Percentiles rank a stretch among this genome's conserved stretches.
Evolutionary conservation across 371 early-diverging fungal genomes (phyloP).

Genomic region (Syncephalastrum racemosum): DNA sequence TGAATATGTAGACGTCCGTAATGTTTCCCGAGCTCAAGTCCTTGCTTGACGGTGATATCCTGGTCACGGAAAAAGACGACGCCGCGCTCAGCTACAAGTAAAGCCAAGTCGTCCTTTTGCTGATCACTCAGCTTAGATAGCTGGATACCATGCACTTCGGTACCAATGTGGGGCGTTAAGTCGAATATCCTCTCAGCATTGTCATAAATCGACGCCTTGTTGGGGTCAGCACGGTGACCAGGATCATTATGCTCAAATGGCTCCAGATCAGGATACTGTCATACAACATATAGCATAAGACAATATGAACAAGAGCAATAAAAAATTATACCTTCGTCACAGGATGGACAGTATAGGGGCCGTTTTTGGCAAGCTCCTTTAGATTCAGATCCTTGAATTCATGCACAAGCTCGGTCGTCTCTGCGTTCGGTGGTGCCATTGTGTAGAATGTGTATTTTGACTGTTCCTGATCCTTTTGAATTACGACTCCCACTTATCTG

Average conservation of each 20-base stretch:
- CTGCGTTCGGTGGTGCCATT: conserved; percentile 19
- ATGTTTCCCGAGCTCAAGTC: conserved; percentile 48
- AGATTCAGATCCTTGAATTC: conserved; percentile 40
- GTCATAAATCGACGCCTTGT: conserved; percentile 43
- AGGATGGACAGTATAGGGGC: conserved; percentile 39
- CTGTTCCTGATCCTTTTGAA: too few relatives aligned
- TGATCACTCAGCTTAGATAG: conserved; percentile 49
- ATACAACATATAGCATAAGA: not conserved
- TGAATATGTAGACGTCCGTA: conserved; percentile 50
- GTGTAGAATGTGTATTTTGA: too few relatives aligned
- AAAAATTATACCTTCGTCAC: conserved; percentile 27
- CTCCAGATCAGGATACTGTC: conserved; percentile 13
- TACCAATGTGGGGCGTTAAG: conserved; percentile 52
- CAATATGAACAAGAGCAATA: not conserved
- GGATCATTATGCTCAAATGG: conserved; percentile 11
- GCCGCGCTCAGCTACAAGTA: conserved; percentile 62
- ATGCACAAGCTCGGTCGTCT: conserved; percentile 26
- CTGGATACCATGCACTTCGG: conserved; percentile 51
- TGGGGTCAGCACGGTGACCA: conserved; percentile 40
- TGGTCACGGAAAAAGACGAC: conserved; percentile 70
- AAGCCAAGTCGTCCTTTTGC: conserved; percentile 59
- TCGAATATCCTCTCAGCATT: conserved; percentile 49
- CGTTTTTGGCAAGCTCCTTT: conserved; percentile 36
- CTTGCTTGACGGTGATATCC: conserved; percentile 56
- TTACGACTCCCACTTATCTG: too few relatives aligned